Conservation (phyloP, 768 basidiomycete species). For the Lenzites betulinus region DNA sequence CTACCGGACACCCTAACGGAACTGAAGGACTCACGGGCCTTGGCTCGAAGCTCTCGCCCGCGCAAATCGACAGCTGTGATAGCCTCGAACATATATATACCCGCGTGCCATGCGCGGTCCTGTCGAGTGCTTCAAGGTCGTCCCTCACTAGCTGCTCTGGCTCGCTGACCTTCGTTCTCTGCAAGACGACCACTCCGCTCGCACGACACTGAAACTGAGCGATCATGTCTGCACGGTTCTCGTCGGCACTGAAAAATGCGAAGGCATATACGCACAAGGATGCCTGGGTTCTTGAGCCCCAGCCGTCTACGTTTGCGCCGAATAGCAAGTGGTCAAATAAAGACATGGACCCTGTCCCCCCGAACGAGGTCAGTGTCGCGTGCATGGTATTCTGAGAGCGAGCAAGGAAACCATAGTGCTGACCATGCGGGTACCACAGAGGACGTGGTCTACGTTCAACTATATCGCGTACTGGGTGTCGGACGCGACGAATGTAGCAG, state of each 20-base stretch:
- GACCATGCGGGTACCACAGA: constrained; percentile 20
- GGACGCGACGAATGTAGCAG: constrained; percentile 31
- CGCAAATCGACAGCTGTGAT: no score
- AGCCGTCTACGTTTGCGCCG: constrained; percentile 57
- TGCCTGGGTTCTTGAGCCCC: constrained; percentile 53
- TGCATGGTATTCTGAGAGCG: not conserved
- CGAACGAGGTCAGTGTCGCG: constrained; percentile 29
- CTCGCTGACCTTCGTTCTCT: not conserved
- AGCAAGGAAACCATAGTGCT: not conserved
- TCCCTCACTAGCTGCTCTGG: not conserved
- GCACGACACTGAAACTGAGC: not conserved
- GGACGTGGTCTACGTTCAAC: constrained; percentile 72
- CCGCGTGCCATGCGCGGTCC: not conserved
- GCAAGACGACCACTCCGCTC: no score
- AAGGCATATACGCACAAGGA: constrained; percentile 37
- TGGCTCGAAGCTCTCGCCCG: constrained; percentile 4
- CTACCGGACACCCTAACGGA: not conserved
- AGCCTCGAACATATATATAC: constrained; percentile 5
- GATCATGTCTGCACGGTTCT: not conserved
- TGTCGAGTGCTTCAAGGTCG: not conserved
- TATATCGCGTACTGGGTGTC: constrained; percentile 63
- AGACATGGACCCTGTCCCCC: constrained; percentile 78
- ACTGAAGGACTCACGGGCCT: not conserved
- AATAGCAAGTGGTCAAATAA: constrained; percentile 65
- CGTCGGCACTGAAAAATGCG: constrained; percentile 19